phyloP scores from a whole-genome alignment of 75 land plant genomes.

The Pinus taeda region DNA sequence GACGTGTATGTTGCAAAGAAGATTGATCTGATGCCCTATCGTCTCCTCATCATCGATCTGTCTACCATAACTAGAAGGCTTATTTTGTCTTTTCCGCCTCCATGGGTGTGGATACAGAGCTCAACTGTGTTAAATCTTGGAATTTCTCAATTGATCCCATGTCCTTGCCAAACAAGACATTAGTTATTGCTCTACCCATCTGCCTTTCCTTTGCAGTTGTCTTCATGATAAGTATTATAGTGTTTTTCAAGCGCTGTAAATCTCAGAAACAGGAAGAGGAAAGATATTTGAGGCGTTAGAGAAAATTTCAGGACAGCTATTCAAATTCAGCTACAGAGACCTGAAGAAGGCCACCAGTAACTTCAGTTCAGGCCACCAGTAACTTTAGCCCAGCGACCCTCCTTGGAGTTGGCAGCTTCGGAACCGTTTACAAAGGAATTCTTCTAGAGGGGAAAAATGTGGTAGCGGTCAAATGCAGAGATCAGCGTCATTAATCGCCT shows the following conservation, averaged over 20 bases:
- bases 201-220: not conserved
- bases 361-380: slow-evolving; percentile 45
- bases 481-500: slow-evolving; percentile 29
- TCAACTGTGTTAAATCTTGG: slow-evolving; percentile 22
- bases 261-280: not conserved
- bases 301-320: not conserved
- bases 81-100: slow-evolving; percentile 68
- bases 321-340: slow-evolving; percentile 29
- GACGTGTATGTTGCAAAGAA: slow-evolving; percentile 6
- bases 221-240: not conserved
- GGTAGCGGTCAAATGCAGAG: slow-evolving; percentile 45
- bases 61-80: slow-evolving; percentile 6
- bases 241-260: not conserved
- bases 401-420: slow-evolving; percentile 52
- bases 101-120: slow-evolving; percentile 34
- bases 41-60: slow-evolving; percentile 28
- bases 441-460: not conserved
- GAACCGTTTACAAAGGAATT: slow-evolving; percentile 42
- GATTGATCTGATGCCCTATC: not conserved
- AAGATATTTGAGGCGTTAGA: not conserved
- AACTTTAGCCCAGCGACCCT: slow-evolving; percentile 29
- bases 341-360: slow-evolving; percentile 43
- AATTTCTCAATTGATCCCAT: not conserved
- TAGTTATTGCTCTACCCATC: not conserved
- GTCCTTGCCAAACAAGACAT: not conserved